Evolutionary conservation across 179 eudicot species (phyloP), one percentile per base, ranked within the genome.

Genomic region (Corrigiola litoralis): DNA sequence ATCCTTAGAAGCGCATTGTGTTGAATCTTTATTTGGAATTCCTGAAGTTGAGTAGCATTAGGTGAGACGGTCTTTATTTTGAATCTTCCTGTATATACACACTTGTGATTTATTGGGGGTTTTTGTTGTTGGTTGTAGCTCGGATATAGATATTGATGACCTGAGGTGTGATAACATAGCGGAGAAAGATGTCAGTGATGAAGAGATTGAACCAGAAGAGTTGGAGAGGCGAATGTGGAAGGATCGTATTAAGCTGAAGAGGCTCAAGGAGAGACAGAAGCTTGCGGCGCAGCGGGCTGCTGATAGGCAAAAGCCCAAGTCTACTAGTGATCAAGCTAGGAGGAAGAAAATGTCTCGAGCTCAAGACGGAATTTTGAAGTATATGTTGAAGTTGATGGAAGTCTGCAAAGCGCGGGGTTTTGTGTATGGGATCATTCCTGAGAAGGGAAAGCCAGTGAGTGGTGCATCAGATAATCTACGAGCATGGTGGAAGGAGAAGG

Each of bases 401-500:
- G 96, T 89, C 12, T 89, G 96, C 72, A 86, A 89, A 60, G 96
- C 87, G 11, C 81, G 89, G 17, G 96, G 96, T 5, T 88, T 88
- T 67, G 96, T 88, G 46, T 88, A 88, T 73, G 96, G 96, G 34
- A 89, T 89, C 7, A 75, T 89, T 52, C 92, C 96, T 0, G 96
- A 89, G 73, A 89, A 86, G 74, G 96, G 96, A 1, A 89, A 89
- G 62, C 84, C 96, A 0, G 96, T 89, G 1, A 89, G 92, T 12
- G 96, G 96, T 8, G 59, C 96, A 7, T 89, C 96, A 0, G 96
- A 89, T 69, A 89, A 89, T 75, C 63, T 86, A 34, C 72, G 96
- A 44, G 92, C 88, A 16, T 89, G 96, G 96, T 89, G 96, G 96
- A 89, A 89, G 60, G 96, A 89, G 68, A 89, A 89, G 71, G 96